Base-by-base conservation (phyloP, 495 filamentous ascomycete species). In the Baudoinia panamericana region DNA sequence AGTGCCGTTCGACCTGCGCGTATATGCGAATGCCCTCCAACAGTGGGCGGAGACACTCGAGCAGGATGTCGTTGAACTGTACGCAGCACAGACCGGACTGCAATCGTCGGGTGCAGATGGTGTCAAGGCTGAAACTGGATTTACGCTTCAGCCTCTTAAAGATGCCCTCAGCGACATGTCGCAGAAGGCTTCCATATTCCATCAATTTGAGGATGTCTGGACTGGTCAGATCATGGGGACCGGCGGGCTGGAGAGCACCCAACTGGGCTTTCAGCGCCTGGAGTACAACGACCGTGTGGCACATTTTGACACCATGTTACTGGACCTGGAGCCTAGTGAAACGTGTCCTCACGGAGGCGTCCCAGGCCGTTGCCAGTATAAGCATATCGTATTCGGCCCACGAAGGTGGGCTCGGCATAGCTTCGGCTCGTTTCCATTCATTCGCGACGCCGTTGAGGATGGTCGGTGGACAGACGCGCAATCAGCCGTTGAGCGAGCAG, bases 311-410 rank as follows among this genome's bases (percentile, higher is more conserved):
- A 77, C 77, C 3, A 64, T 84, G 61, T 58, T 97, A 32, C 61
- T 95, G 30, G 90, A 96, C 58, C 52, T 82, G 30, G 33, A 29
- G 17, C 9, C n/a, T 11, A 39, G 20, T 39, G 36, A 31, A 10
- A 19, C 12, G 19, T 41, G 39, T 33, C 51, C 58, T 28, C 21
- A 29, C 40, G 71, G 71, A 16, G 41, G 43, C 81, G 67, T 93
- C 20, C 86, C 84, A 22, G 82, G 83, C 54, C 75, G 90, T 45
- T 82, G 82, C 18, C 92, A 95, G 63, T 97, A 84, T 68, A 93
- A 90, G 57, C 92, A 97, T 63, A 72, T 93, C 52, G 49, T 97
- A 36, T 90, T 84, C 52, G 86, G 77, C 0, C 90, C 90, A 11
- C 73, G 84, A 55, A 61, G 72, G 5, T 87, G 84, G 82, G 76